Base-by-base conservation (phyloP, 345 rosid species). In the Hibiscus syriacus region DNA sequence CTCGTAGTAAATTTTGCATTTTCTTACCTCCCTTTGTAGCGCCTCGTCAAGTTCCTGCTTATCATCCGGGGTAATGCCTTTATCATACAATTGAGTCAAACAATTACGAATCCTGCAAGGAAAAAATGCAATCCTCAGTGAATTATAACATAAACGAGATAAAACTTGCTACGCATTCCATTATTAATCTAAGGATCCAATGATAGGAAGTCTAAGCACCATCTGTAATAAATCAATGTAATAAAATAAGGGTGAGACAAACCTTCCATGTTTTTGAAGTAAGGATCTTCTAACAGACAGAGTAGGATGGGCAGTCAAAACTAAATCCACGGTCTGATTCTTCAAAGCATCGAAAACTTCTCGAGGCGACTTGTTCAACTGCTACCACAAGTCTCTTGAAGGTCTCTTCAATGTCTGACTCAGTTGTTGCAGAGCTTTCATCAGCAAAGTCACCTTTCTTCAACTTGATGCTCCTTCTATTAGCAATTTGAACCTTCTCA, bases 21-120 rank as follows among this genome's bases (percentile, higher is more conserved):
- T 50, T 19, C 68, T 45, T 76, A 94, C 98, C 97, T 91, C 99
- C 75, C 99, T 79, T 63, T 91, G 98, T 26, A 94, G 79, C 64
- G 99, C 97, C 87, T 94, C 99, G 64, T 94, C 99, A 38, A 94
- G 98, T 81, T 94, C 99, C 79, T 89, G 98, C 76, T 91, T 89
- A 76, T 94, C 99, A 77, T 94, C 96, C 46, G 99, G 98, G 67
- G 96, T 89, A 50, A 94, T 89, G 78, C 91, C 98, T 63, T 91
- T 94, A 29, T 96, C 98, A 83, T 88, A 83, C 74, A 94, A 72
- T 76, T 94, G 97, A 2, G 96, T 86, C 81, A 94, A 81, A 77
- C 92, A 87, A 71, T 87, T 78, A 27, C 96, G 85, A 30, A 94
- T 85, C 95, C 95, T 93, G 69, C 45, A 68, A 78, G 52, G 64